These are phyloP conservation scores for Colletotrichum abscissum DNA, from an alignment of 2,329 filamentous ascomycete genomes.

Conservation along the genomic window DNA sequence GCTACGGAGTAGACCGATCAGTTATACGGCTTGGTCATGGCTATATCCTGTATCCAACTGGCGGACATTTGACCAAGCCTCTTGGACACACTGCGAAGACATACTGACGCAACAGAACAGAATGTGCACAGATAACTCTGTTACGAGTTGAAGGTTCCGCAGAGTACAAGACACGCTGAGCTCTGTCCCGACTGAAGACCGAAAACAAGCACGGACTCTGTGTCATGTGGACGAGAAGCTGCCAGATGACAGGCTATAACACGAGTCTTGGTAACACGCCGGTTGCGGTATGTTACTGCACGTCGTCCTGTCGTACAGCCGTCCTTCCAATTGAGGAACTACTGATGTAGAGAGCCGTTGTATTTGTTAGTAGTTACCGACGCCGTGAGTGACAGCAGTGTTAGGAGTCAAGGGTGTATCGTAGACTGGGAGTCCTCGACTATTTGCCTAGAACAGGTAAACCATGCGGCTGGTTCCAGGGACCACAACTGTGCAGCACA, in stretches of 20 bases:
- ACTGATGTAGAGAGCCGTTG: conserved; percentile 17
- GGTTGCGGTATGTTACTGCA: conserved; percentile 7
- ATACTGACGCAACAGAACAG: neutral
- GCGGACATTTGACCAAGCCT: neutral
- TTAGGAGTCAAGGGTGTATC: neutral
- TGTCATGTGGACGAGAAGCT: neutral
- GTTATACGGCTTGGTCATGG: neutral
- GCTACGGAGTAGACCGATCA: neutral
- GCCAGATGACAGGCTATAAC: conserved; percentile 16
- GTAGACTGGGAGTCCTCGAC: neutral
- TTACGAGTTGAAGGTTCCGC: neutral
- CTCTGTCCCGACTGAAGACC: neutral
- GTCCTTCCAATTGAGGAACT: conserved; percentile 4
- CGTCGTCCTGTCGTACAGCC: neutral
- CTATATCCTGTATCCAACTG: neutral
- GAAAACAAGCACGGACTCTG: neutral
- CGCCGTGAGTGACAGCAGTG: neutral
- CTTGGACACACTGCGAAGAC: conserved; percentile 1
- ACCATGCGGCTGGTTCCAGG: neutral
- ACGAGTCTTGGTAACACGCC: conserved; percentile 22
- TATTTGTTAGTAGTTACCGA: conserved; percentile 13
- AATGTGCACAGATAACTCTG: neutral
- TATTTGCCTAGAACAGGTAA: neutral
- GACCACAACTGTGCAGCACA: neutral
- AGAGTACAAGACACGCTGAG: neutral